These are phyloP conservation scores for Aspergillus uvarum DNA, from an alignment of 2,329 filamentous ascomycete genomes.

Conservation along the genomic window DNA sequence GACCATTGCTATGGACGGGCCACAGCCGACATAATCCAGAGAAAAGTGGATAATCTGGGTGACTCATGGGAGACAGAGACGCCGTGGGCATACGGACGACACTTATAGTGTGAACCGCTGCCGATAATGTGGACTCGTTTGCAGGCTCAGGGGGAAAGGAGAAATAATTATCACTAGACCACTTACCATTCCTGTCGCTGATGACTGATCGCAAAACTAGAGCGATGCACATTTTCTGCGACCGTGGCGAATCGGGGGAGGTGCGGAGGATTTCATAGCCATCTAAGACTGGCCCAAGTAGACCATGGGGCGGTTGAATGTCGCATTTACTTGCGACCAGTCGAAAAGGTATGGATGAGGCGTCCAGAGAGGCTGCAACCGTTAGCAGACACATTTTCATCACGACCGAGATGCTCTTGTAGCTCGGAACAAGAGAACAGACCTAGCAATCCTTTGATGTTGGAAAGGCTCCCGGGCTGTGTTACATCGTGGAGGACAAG, in stretches of 20 bases:
- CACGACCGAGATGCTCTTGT: neutral
- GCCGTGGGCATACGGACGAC: neutral
- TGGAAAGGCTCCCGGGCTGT: conserved; percentile 70
- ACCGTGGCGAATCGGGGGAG: conserved; percentile 68
- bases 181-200: conserved; percentile 66
- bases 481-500: conserved; percentile 86
- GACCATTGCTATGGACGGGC: conserved; percentile 21
- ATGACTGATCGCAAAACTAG: conserved; percentile 72
- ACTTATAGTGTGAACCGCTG: neutral
- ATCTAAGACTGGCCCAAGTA: conserved; percentile 70
- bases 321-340: conserved; percentile 92
- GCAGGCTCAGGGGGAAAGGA: neutral
- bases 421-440: conserved; percentile 44
- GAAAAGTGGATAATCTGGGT: conserved; percentile 1
- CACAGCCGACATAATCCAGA: neutral
- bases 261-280: conserved; percentile 73
- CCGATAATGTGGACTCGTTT: neutral
- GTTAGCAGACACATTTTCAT: conserved; percentile 4
- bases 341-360: conserved; percentile 71
- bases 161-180: neutral
- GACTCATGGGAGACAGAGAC: neutral
- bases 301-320: conserved; percentile 65
- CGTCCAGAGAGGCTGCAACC: conserved; percentile 67
- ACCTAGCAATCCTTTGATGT: conserved; percentile 77
- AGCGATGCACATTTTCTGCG: conserved; percentile 72